These are phyloP conservation scores for Syzygium grande DNA, from an alignment of 345 rosid species.

Conservation along the genomic window DNA sequence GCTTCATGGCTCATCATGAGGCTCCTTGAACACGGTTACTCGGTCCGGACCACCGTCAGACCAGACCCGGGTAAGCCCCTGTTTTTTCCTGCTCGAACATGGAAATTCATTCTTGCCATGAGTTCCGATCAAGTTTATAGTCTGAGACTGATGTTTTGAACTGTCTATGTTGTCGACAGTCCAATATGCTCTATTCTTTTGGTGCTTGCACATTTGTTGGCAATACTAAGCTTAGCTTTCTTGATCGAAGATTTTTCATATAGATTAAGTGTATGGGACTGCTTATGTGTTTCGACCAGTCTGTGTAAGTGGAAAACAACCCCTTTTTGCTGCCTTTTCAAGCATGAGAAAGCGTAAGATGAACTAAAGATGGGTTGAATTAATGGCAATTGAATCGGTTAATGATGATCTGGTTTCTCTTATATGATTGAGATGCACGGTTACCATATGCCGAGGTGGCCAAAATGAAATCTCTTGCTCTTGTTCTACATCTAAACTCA, in stretches of 20 bases:
- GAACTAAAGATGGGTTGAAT: neutral
- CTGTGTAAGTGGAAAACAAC: neutral
- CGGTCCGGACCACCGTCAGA: slow-evolving; percentile 43
- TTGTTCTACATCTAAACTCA: neutral
- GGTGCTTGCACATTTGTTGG: neutral
- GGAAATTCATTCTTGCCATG: neutral
- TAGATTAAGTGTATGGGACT: neutral
- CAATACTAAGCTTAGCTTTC: neutral
- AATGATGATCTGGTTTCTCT: neutral
- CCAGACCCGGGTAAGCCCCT: slow-evolving; percentile 13
- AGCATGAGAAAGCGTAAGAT: neutral
- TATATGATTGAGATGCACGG: no score
- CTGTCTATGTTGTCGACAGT: neutral
- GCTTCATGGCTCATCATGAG: slow-evolving; percentile 54
- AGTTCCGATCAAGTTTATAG: neutral
- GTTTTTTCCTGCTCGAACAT: neutral
- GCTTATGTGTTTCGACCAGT: neutral
- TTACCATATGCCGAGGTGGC: no score
- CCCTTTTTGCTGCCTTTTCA: neutral
- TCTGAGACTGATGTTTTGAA: neutral
- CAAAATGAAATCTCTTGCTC: neutral
- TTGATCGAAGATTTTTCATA: neutral
- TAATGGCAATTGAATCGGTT: neutral
- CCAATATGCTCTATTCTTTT: neutral
- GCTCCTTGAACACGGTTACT: slow-evolving; percentile 42